phyloP scores from a whole-genome alignment of 2,329 filamentous ascomycete genomes.

The Sporothrix pallida region DNA sequence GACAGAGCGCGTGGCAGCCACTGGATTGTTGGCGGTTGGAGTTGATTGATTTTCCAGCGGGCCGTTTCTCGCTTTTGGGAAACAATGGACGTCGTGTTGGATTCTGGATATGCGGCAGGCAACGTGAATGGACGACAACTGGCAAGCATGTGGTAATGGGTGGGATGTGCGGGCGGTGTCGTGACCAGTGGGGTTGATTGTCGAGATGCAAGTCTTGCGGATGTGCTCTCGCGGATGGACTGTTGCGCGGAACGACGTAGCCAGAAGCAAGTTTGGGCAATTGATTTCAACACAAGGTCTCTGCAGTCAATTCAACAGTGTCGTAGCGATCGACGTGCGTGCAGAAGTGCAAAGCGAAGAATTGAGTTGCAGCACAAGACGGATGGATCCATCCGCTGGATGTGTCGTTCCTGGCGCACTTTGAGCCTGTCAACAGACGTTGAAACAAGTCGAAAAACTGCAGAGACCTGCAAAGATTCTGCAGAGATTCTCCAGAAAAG shows the following conservation, averaged over 20 bases:
- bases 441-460: too few species aligned
- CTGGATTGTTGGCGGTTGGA: background rate
- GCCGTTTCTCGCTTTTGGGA: too few species aligned
- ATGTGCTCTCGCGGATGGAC: conserved; percentile 1
- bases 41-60: too few species aligned
- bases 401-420: background rate
- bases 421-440: too few species aligned
- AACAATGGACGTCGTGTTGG: too few species aligned
- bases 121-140: too few species aligned
- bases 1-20: background rate
- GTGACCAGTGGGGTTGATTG: background rate
- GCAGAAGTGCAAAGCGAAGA: background rate
- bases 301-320: background rate
- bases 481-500: background rate
- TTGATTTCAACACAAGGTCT: too few species aligned
- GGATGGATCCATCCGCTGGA: conserved; percentile 24
- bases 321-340: background rate
- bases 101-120: too few species aligned
- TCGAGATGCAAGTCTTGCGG: background rate
- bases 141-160: background rate
- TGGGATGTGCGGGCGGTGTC: background rate
- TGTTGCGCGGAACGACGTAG: conserved; percentile 23
- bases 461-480: background rate
- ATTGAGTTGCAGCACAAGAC: background rate
- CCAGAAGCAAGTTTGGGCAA: background rate